These are phyloP conservation scores for Fusarium odoratissimum DNA, from an alignment of 2,329 filamentous ascomycete genomes.

Conservation along the genomic window DNA sequence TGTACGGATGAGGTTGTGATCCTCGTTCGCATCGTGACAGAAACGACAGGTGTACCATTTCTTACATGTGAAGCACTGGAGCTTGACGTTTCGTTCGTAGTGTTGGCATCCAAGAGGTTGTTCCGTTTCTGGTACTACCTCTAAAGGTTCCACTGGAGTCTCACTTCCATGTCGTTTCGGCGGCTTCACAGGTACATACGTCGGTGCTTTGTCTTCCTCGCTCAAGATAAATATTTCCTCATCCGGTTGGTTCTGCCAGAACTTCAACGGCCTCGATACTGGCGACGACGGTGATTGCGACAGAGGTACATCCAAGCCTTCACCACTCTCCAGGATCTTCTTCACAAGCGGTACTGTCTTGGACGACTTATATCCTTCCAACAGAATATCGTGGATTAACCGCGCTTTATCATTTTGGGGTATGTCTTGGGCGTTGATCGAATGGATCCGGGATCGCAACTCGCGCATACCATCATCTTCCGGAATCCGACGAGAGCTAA, in stretches of 20 bases:
- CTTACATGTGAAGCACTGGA: slow-evolving; percentile 90
- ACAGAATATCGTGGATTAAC: slow-evolving; percentile 76
- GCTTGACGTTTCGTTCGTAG: slow-evolving; percentile 94
- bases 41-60: slow-evolving; percentile 96
- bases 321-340: slow-evolving; percentile 26
- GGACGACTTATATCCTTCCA: slow-evolving; percentile 71
- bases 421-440: slow-evolving; percentile 72
- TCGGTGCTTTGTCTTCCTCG: slow-evolving; percentile 73
- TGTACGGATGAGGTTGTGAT: slow-evolving; percentile 81
- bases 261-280: slow-evolving; percentile 63
- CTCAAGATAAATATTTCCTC: slow-evolving; percentile 62
- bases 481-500: slow-evolving; percentile 61
- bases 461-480: slow-evolving; percentile 83
- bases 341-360: slow-evolving; percentile 34
- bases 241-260: slow-evolving; percentile 66
- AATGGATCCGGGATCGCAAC: slow-evolving; percentile 74
- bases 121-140: slow-evolving; percentile 41
- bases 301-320: slow-evolving; percentile 43
- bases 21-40: slow-evolving; percentile 87
- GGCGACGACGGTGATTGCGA: slow-evolving; percentile 57
- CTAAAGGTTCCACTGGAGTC: slow-evolving; percentile 35
- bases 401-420: slow-evolving; percentile 74
- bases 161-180: slow-evolving; percentile 61
- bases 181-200: slow-evolving; percentile 69
- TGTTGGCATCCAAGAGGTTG: slow-evolving; percentile 82